Percentiles rank a stretch among this genome's conserved stretches.
Conservation (phyloP, 2,329 filamentous ascomycete genomes). For the Tympanopsis confertula region DNA sequence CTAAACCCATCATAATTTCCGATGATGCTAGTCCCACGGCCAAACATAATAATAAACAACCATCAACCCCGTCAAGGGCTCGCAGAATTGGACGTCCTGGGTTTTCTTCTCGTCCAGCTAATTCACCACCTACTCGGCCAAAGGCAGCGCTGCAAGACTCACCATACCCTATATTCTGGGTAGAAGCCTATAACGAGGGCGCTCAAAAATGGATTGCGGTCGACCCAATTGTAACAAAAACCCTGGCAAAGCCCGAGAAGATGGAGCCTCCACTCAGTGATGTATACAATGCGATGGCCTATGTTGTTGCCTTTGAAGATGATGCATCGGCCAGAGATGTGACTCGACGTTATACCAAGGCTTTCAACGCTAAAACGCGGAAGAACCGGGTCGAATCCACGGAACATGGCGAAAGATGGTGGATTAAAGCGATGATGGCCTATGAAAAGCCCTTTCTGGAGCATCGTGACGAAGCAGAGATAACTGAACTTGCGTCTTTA, state of each 20-base stretch:
- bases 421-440: constrained; percentile 34
- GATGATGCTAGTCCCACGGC: background rate
- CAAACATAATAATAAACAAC: too few relatives aligned
- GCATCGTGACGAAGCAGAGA: constrained; percentile 75
- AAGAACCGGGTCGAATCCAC: constrained; percentile 61
- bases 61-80: too few relatives aligned
- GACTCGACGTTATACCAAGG: constrained; percentile 75
- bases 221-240: constrained; percentile 72
- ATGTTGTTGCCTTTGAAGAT: constrained; percentile 75
- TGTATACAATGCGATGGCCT: constrained; percentile 64
- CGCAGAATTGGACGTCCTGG: too few relatives aligned
- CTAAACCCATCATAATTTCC: constrained; percentile 4
- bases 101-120: constrained; percentile 21
- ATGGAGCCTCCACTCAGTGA: constrained; percentile 78
- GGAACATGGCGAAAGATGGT: constrained; percentile 26
- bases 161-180: constrained; percentile 78
- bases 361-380: constrained; percentile 81
- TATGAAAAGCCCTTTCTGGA: constrained; percentile 29
- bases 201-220: constrained; percentile 86
- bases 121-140: constrained; percentile 15
- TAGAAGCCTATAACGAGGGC: constrained; percentile 76
- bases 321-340: constrained; percentile 74
- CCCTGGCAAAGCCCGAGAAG: constrained; percentile 60
- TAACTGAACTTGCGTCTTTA: constrained; percentile 59
- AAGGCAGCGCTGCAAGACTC: constrained; percentile 50